Evolutionary conservation across 176 grass and related monocot species (phyloP), one percentile per base, ranked within the genome.

Genomic region (Puccinellia tenuiflora): DNA sequence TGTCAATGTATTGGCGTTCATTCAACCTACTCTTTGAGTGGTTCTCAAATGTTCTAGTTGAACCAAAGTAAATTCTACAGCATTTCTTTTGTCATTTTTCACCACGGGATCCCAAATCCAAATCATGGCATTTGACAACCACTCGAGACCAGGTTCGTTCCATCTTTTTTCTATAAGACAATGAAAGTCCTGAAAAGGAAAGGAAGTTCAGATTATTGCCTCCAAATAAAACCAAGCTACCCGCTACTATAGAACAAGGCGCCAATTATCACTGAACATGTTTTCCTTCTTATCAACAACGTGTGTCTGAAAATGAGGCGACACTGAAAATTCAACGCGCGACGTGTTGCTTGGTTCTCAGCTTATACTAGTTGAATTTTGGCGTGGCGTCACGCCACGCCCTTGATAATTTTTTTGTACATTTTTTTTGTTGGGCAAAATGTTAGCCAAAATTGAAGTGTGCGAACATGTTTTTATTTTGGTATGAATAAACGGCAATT

Each of bases 111-210:
- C 56, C 69, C 78, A 46, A 54, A 35, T 35, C 20, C 53, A 38
- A 26, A 46, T 73, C 75, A 74, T 79, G 74, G 46, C 45, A 45
- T 79, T 80, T 65, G 76, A 45, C 86, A 88, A 67, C 68, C 53
- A 55, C 83, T 72, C 34, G 35, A 20, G 43, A 86, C 65, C 83
- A 54, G 79, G 35, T 83, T 20, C 10, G 2, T 79, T 38, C 12
- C 50, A 26, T 38, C 22, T 33, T 34, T 2, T 53, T 34, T 24
- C 7, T 15, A 30, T 73, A 18, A 30, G 83, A 90, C 65, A 90
- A 82, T 14, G 88, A 83, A 72, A 78, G 73, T 15, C 10, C 8
- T 57, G 79, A 86, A 73, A 90, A 73, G 5, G 83, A 90, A 86
- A 82, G 79, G 29, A 56, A 24, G 46, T 59, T 86, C 73, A 67